phyloP scores from a whole-genome alignment of 192 early-diverging fungal species.

The Endogone sp. region DNA sequence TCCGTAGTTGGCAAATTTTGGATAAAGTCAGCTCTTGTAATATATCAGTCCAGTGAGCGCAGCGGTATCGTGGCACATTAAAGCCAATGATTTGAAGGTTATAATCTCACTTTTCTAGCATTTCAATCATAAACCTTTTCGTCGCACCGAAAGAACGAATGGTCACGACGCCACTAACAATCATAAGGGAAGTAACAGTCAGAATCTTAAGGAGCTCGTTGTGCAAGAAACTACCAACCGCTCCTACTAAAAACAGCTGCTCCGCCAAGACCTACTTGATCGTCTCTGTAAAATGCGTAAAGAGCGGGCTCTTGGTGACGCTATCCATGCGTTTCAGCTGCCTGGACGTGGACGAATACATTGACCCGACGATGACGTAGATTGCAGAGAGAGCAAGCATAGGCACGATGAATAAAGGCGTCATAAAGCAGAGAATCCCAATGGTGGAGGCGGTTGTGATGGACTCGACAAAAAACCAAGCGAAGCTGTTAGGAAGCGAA shows the following conservation, averaged over 20 bases:
- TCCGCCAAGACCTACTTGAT: neutral
- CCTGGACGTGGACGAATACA: conserved; percentile 63
- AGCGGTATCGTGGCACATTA: neutral
- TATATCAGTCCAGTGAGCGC: neutral
- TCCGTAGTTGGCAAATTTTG: no score
- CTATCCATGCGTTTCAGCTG: conserved; percentile 87
- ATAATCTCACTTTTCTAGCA: conserved; percentile 17
- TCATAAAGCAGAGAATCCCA: conserved; percentile 54
- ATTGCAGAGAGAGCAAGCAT: conserved; percentile 27
- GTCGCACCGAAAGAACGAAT: conserved; percentile 82
- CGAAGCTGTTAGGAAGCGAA: conserved; percentile 44
- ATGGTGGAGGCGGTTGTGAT: conserved; percentile 48
- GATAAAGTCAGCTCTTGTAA: neutral
- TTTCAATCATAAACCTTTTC: conserved; percentile 57
- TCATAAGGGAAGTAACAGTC: no score
- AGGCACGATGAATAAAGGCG: conserved; percentile 55
- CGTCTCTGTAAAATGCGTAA: conserved; percentile 81
- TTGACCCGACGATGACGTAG: conserved; percentile 48
- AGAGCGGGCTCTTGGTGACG: conserved; percentile 66
- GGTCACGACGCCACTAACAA: conserved; percentile 64
- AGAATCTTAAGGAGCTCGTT: no score
- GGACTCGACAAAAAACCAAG: conserved; percentile 40
- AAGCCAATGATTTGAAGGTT: neutral
- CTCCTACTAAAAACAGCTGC: no score
- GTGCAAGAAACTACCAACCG: no score